Percentiles rank a stretch among this genome's conserved stretches.
Evolutionary conservation across 192 early-diverging fungal genomes (phyloP).

Genomic region (Coemansia sp.): DNA sequence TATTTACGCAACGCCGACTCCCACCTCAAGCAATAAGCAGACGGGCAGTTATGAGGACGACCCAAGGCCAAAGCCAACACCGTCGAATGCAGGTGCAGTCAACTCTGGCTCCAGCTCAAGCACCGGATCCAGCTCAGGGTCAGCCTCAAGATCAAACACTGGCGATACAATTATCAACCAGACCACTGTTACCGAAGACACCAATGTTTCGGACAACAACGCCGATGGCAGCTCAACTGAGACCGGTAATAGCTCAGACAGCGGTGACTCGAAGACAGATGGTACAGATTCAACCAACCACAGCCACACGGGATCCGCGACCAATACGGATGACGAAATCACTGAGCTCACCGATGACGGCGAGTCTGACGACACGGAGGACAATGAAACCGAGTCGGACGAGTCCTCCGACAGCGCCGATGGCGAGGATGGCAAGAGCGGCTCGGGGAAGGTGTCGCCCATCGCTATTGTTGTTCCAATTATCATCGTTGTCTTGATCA

Average conservation of each 20-base stretch:
- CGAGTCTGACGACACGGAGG: no score
- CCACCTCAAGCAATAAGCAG: neutral
- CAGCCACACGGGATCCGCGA: no score
- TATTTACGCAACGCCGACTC: neutral
- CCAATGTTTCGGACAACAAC: neutral
- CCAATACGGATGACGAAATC: no score
- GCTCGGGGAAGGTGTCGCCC: neutral
- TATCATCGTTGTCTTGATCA: neutral
- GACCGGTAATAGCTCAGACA: neutral
- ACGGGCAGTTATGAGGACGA: neutral
- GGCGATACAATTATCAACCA: no score
- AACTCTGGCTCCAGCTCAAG: neutral
- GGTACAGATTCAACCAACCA: no score
- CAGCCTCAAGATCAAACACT: no score
- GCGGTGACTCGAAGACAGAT: neutral
- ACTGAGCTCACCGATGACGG: no score
- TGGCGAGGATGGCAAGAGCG: neutral
- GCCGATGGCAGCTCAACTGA: neutral
- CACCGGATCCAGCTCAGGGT: no score
- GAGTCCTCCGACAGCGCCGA: neutral
- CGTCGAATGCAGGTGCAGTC: constrained; percentile 1
- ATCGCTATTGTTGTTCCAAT: constrained; percentile 8
- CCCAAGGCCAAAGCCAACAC: neutral
- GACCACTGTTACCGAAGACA: neutral
- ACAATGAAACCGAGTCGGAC: no score